These are phyloP conservation scores for Torulaspora maleeae DNA, from an alignment of 805 yeast species.

Conservation along the genomic window DNA sequence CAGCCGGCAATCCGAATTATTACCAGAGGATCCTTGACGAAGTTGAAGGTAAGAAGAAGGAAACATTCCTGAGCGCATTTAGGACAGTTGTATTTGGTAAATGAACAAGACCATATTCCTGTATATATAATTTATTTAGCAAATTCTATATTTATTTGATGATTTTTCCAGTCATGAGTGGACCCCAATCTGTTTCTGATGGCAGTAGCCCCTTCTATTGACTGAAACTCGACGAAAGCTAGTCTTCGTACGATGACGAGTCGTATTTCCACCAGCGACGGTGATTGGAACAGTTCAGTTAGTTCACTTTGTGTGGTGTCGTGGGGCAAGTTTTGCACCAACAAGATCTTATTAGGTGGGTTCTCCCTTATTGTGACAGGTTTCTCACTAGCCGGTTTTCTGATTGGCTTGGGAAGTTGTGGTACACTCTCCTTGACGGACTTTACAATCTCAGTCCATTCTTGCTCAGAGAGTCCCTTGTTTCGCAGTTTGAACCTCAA, in stretches of 20 bases:
- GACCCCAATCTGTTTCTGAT: slow-evolving; percentile 17
- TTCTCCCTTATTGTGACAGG: slow-evolving; percentile 21
- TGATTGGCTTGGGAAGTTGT: neutral
- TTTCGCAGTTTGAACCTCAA: slow-evolving; percentile 21
- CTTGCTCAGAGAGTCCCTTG: slow-evolving; percentile 19
- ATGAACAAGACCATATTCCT: slow-evolving; percentile 23
- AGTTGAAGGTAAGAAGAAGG: slow-evolving; percentile 66
- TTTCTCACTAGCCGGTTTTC: neutral
- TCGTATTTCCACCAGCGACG: slow-evolving; percentile 65
- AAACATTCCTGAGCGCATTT: slow-evolving; percentile 58
- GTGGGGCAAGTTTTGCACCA: slow-evolving; percentile 60
- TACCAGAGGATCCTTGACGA: slow-evolving; percentile 68
- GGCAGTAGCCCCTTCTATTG: slow-evolving; percentile 45
- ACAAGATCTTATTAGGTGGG: slow-evolving; percentile 67
- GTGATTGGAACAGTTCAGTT: slow-evolving; percentile 42
- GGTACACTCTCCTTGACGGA: slow-evolving; percentile 1
- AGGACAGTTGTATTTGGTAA: slow-evolving; percentile 75
- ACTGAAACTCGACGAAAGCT: slow-evolving; percentile 76
- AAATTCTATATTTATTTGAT: slow-evolving; percentile 26
- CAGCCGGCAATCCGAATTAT: slow-evolving; percentile 82
- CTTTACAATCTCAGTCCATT: slow-evolving; percentile 11
- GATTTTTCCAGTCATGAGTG: slow-evolving; percentile 12
- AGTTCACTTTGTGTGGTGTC: slow-evolving; percentile 41
- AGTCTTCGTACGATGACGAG: slow-evolving; percentile 61
- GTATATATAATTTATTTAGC: slow-evolving; percentile 22